Conservation (phyloP, 2,329 filamentous ascomycete species). For the Sclerotinia trifoliorum region DNA sequence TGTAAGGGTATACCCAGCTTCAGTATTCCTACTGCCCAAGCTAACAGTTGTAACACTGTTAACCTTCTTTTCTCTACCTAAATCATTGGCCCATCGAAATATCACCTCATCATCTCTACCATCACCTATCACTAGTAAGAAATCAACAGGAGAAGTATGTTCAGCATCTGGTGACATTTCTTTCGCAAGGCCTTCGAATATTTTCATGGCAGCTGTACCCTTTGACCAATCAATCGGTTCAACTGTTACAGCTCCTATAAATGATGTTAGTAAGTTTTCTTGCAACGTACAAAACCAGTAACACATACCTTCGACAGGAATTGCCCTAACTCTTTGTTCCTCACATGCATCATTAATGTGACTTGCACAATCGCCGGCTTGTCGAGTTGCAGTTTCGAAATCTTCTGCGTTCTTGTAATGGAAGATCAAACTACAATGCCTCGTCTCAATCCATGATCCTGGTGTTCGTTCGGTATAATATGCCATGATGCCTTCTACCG, state of each 20-base stretch:
- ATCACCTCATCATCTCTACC: slow-evolving; percentile 91
- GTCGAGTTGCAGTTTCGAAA: slow-evolving; percentile 68
- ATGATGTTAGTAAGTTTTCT: slow-evolving; percentile 7
- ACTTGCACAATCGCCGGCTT: slow-evolving; percentile 85
- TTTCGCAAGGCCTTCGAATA: slow-evolving; percentile 60
- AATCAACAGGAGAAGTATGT: slow-evolving; percentile 60
- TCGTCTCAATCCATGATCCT: slow-evolving; percentile 82
- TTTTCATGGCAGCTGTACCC: slow-evolving; percentile 72
- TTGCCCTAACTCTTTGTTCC: slow-evolving; percentile 77
- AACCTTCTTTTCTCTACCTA: slow-evolving; percentile 59
- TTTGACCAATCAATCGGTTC: slow-evolving; percentile 88
- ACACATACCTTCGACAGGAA: slow-evolving; percentile 62
- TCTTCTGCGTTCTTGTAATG: slow-evolving; percentile 85
- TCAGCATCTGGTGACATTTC: slow-evolving; percentile 41
- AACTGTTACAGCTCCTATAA: slow-evolving; percentile 67
- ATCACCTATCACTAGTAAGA: slow-evolving; percentile 85
- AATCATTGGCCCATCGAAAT: slow-evolving; percentile 87
- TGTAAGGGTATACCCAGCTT: slow-evolving; percentile 79
- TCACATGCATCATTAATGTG: slow-evolving; percentile 95
- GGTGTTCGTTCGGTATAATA: slow-evolving; percentile 92
- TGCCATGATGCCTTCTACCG: slow-evolving; percentile 76
- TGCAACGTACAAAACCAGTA: not conserved
- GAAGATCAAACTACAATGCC: slow-evolving; percentile 89
- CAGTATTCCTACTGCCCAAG: slow-evolving; percentile 81
- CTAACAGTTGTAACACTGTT: slow-evolving; percentile 80